Evolutionary conservation across 768 basidiomycete species (phyloP), one percentile per base, ranked within the genome.

Genomic region (Amylocystis lapponica): DNA sequence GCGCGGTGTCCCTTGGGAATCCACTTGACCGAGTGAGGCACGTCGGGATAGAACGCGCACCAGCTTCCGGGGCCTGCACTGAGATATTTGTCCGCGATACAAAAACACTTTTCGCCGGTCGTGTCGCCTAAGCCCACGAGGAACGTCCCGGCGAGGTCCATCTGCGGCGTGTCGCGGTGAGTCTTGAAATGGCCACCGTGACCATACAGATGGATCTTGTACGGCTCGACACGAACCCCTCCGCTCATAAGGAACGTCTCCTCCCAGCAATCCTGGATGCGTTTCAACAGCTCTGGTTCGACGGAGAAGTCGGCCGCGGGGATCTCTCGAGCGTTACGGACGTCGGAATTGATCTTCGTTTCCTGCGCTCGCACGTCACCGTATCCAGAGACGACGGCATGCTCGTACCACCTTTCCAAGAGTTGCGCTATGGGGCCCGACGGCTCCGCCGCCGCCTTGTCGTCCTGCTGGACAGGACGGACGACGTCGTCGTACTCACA

Each of bases 191-290:
- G 54, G 10, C 57, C 62, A 4, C 46, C 54, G 1, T 57, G 57
- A 1, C 60, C 61, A 33, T 63, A 62, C 0, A 64, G 27, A 36
- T 63, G 56, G n/a, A 64, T 62, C 47, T 64, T 63, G 52, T 65
- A 64, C 3, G 60, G 58, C 31, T 55, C 52, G 17, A 54, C 58
- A 36, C 55, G 56, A 19, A 65, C 56, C n/a, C n/a, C n/a, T n/a
- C n/a, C n/a, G n/a, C n/a, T n/a, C n/a, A n/a, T n/a, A n/a, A n/a
- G n/a, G n/a, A n/a, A n/a, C n/a, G n/a, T n/a, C n/a, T n/a, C n/a
- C n/a, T n/a, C n/a, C n/a, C n/a, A n/a, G n/a, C n/a, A n/a, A n/a
- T n/a, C n/a, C n/a, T n/a, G n/a, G n/a, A n/a, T n/a, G n/a, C n/a
- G n/a, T n/a, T n/a, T n/a, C n/a, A n/a, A n/a, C n/a, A n/a, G n/a